A percentile compares a stretch with the other conserved stretches of the same genome.
These are phyloP conservation scores for Tripterygium wilfordii DNA, from an alignment of 177 flowering plant species.

Conservation along the genomic window DNA sequence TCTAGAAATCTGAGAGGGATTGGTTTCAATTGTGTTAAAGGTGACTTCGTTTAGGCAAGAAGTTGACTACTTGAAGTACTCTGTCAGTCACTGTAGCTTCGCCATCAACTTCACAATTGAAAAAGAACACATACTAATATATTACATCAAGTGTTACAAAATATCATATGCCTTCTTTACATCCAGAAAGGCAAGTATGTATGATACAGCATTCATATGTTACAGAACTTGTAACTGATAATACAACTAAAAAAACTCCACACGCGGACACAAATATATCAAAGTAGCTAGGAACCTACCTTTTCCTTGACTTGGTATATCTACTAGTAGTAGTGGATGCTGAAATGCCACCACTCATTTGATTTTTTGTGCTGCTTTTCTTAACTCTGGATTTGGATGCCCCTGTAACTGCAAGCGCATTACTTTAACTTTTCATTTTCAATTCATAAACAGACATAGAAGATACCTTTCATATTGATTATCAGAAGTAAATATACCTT, in stretches of 20 bases:
- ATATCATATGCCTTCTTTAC: no score
- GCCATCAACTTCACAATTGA: no score
- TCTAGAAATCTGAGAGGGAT: no score
- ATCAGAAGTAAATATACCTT: constrained; percentile 21
- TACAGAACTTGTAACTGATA: background rate
- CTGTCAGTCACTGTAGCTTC: no score
- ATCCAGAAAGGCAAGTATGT: no score
- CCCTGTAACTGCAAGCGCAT: constrained; percentile 19
- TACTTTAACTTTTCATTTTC: background rate
- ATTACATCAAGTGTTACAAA: no score
- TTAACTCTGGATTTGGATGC: constrained; percentile 22
- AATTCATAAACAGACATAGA: background rate
- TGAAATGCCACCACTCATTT: constrained; percentile 7
- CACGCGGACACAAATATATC: background rate
- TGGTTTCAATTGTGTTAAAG: no score
- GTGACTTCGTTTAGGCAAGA: no score
- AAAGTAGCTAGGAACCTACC: constrained; percentile 19
- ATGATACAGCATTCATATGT: no score
- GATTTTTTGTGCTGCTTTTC: constrained; percentile 17
- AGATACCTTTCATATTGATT: background rate
- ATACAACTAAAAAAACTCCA: background rate
- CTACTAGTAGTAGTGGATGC: constrained; percentile 21
- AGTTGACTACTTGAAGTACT: no score
- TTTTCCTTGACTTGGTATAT: constrained; percentile 23
- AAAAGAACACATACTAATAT: no score